Evolutionary conservation across 116 monocot genomes (phyloP).

Genomic region (Posidonia oceanica): DNA sequence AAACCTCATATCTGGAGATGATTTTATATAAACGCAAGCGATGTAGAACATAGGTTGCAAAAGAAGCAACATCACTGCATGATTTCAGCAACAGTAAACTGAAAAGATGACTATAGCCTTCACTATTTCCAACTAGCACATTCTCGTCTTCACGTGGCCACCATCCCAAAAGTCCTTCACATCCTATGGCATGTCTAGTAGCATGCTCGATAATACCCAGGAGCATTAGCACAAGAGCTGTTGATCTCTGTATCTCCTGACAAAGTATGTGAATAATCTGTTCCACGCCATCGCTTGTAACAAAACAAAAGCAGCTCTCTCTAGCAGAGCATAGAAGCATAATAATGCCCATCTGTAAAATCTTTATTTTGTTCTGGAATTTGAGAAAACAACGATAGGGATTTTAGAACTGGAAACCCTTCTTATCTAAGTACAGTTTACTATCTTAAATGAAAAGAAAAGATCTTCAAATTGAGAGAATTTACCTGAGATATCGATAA

Average conservation of each 20-base stretch:
- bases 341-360: slow-evolving; percentile 37
- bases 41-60: slow-evolving; percentile 64
- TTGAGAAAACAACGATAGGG: slow-evolving; percentile 3
- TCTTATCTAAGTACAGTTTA: not conserved
- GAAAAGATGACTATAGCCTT: slow-evolving; percentile 69
- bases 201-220: too few relatives aligned
- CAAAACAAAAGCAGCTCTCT: too few relatives aligned
- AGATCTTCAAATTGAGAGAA: too few relatives aligned
- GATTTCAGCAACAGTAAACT: slow-evolving; percentile 58
- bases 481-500: too few relatives aligned
- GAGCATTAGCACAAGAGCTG: too few relatives aligned
- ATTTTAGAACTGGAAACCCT: not conserved
- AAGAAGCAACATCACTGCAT: slow-evolving; percentile 78
- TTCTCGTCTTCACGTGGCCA: slow-evolving; percentile 47
- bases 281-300: too few relatives aligned
- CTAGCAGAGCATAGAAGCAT: too few relatives aligned
- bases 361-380: slow-evolving; percentile 44
- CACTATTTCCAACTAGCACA: slow-evolving; percentile 51
- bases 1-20: slow-evolving; percentile 75
- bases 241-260: too few relatives aligned
- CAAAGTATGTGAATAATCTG: too few relatives aligned
- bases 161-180: slow-evolving; percentile 95
- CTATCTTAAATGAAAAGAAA: not conserved
- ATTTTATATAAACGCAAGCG: slow-evolving; percentile 73
- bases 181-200: slow-evolving; percentile 75